Evolutionary conservation across 768 basidiomycete genomes (phyloP).

Genomic region (Pilatotrama ljubarskyi): DNA sequence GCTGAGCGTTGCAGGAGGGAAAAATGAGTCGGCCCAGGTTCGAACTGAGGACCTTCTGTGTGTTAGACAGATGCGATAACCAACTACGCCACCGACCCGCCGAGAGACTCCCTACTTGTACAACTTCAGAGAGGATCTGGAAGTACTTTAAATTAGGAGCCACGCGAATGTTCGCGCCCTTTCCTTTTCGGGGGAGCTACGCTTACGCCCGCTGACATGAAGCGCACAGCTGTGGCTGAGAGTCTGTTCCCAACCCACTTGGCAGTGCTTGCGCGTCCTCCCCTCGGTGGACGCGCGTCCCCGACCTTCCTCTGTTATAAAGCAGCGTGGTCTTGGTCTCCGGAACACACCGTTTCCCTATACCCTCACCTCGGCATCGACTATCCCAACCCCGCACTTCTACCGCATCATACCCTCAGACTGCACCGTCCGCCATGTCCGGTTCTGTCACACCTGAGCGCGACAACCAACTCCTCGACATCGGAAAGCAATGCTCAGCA

Average conservation of each 20-base stretch:
- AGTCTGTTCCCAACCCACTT: conserved; percentile 12
- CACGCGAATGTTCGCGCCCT: conserved; percentile 19
- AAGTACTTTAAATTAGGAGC: no score
- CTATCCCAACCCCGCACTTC: background rate
- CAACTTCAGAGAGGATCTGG: no score
- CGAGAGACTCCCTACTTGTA: background rate
- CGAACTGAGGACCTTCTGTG: conserved; percentile 78
- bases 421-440: conserved; percentile 26
- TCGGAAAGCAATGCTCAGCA: conserved; percentile 74
- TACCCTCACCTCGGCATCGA: background rate
- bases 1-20: no score
- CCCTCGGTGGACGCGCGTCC: conserved; percentile 33
- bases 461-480: conserved; percentile 57
- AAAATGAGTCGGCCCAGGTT: conserved; percentile 52
- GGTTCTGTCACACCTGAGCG: conserved; percentile 35
- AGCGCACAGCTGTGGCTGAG: background rate
- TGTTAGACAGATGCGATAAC: conserved; percentile 86
- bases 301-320: background rate
- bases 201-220: background rate
- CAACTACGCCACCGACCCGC: conserved; percentile 73
- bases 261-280: conserved; percentile 19
- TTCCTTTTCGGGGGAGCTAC: background rate
- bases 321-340: background rate
- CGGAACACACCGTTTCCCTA: conserved; percentile 20
- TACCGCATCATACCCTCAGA: background rate